Evolutionary conservation across 2,329 filamentous ascomycete genomes (phyloP), one percentile per base, ranked within the genome.

Genomic region (Cladosporium sp.): DNA sequence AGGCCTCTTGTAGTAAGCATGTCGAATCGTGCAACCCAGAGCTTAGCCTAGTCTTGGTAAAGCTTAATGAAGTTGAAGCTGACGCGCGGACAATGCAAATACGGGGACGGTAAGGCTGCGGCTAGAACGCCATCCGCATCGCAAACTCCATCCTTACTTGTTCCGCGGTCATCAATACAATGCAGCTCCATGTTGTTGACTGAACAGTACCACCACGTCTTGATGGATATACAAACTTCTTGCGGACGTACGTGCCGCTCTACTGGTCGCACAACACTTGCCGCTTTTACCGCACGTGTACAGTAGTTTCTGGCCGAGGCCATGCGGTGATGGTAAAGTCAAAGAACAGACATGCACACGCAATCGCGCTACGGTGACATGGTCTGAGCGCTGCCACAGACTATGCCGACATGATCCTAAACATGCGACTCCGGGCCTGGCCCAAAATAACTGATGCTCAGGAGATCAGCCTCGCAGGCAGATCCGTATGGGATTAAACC

Each of bases 381-480:
- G 52, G 52, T 10, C 52, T 55, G 10, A 55, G 52, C 52, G 52
- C 52, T 55, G 10, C 52, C 52, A 29, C 16, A 33, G 26, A 55
- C 29, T 5, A 31, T 21, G 4, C 18, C 52, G 26, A 55, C 28
- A 21, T 55, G 29, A 33, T 31, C 52, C 52, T 29, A 21, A 29
- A 29, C 50, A n/a, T 55, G 28, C 28, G 23, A 31, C 52, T 55
- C 40, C n/a, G n/a, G 52, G 52, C 18, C 52, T 55, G 52, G 52
- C 52, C 52, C 52, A 31, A 55, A 28, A 53, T 23, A 29, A 55
- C 2, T 55, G 52, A 29, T 31, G 8, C 52, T 31, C 52, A 31
- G 28, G 52, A 55, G 52, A 55, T 55, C 52, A 55, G 52, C 52
- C 52, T 55, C 52, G 52, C 52, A 55, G 29, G 18, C 18, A 31